Conservation (phyloP, 192 early-diverging fungal genomes). For the Rhizophagus sp. region DNA sequence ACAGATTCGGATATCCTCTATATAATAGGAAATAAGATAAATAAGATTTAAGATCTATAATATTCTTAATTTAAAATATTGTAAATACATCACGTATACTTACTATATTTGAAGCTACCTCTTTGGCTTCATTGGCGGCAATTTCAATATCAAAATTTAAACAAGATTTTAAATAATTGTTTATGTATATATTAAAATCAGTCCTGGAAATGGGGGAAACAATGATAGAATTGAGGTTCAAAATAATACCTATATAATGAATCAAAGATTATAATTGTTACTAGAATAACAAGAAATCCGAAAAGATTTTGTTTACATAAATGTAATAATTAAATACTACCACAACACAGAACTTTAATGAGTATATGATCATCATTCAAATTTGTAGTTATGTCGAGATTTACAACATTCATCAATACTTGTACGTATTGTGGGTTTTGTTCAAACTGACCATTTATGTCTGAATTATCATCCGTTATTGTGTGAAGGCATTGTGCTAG, state of each 20-base stretch:
- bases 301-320: slow-evolving; percentile 36
- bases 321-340: slow-evolving; percentile 33
- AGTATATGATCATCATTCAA: slow-evolving; percentile 57
- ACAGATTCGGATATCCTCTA: neutral
- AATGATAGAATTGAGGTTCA: slow-evolving; percentile 51
- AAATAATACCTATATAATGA: slow-evolving; percentile 44
- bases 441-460: slow-evolving; percentile 57
- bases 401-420: slow-evolving; percentile 52
- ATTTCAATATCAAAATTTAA: slow-evolving; percentile 53
- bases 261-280: neutral
- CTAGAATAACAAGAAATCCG: slow-evolving; percentile 27
- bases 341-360: slow-evolving; percentile 69
- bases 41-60: neutral
- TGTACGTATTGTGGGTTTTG: slow-evolving; percentile 55
- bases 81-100: slow-evolving; percentile 3
- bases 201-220: slow-evolving; percentile 31
- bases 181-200: slow-evolving; percentile 41
- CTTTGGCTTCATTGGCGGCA: slow-evolving; percentile 42
- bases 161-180: slow-evolving; percentile 41
- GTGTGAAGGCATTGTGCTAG: slow-evolving; percentile 80
- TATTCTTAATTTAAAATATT: neutral
- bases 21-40: neutral
- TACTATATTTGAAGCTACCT: slow-evolving; percentile 43
- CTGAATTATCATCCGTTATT: slow-evolving; percentile 76
- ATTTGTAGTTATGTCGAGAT: neutral